These are phyloP conservation scores for Eruca vesicaria DNA, from an alignment of 441 rosid genomes.

Conservation along the genomic window DNA sequence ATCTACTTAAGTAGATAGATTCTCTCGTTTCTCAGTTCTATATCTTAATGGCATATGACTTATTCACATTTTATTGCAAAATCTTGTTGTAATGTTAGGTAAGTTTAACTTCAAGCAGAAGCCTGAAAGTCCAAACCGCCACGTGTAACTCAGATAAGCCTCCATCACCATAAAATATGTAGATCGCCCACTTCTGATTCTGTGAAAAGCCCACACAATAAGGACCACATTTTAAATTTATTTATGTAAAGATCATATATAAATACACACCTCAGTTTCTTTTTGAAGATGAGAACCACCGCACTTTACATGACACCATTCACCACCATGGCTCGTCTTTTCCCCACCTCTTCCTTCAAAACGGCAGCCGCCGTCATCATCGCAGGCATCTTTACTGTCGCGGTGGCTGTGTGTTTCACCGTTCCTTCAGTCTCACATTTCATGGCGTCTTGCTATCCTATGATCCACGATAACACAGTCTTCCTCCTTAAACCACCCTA, in stretches of 20 bases:
- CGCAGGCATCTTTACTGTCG: constrained; percentile 34
- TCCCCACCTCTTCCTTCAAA: constrained; percentile 39
- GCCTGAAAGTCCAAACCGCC: neutral
- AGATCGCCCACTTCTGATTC: constrained; percentile 26
- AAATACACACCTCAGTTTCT: constrained; percentile 1
- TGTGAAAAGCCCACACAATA: constrained; percentile 22
- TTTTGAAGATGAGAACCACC: constrained; percentile 29
- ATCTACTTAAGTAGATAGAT: neutral
- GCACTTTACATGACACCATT: constrained; percentile 13
- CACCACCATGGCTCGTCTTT: constrained; percentile 38
- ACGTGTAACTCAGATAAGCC: constrained; percentile 24
- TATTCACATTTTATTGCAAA: neutral
- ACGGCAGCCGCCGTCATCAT: constrained; percentile 32
- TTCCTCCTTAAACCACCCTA: constrained; percentile 55
- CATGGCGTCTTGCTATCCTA: constrained; percentile 36
- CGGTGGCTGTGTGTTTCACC: constrained; percentile 22
- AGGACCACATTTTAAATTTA: constrained; percentile 20
- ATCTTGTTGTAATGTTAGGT: constrained; percentile 20
- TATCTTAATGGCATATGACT: neutral
- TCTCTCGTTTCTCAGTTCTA: neutral
- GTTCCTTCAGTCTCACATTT: constrained; percentile 39
- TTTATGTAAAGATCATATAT: neutral
- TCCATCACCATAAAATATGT: neutral
- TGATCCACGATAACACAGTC: constrained; percentile 36
- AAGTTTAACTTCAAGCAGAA: neutral